Evolutionary conservation across 805 yeast genomes (phyloP).

Genomic region (Scheffersomyces stipitis): DNA sequence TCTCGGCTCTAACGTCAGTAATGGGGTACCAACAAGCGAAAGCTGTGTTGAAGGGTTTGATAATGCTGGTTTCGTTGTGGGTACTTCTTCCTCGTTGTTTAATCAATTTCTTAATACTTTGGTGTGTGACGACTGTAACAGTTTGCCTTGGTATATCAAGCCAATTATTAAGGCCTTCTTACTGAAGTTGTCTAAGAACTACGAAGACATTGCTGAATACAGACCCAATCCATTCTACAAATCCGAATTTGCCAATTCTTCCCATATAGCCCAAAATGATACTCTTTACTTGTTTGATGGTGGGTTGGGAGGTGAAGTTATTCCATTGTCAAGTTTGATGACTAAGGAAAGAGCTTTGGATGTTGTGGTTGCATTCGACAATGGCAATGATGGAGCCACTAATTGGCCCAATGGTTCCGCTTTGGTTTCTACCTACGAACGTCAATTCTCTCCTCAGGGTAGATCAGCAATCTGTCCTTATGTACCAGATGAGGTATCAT

Average conservation of each 20-base stretch:
- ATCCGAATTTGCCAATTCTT: constrained; percentile 28
- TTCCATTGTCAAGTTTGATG: constrained; percentile 34
- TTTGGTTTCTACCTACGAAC: constrained; percentile 30
- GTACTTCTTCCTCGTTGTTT: constrained; percentile 41
- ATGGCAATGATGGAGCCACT: constrained; percentile 23
- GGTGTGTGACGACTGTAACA: constrained; percentile 31
- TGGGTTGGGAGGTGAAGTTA: constrained; percentile 37
- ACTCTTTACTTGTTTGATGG: constrained; percentile 39
- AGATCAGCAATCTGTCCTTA: constrained; percentile 71
- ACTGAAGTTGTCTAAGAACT: constrained; percentile 19
- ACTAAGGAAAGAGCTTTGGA: constrained; percentile 36
- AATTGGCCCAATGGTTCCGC: constrained; percentile 38
- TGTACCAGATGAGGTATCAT: constrained; percentile 69
- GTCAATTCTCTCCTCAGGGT: constrained; percentile 44
- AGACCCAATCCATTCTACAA: constrained; percentile 38
- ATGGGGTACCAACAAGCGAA: constrained; percentile 28
- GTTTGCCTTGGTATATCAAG: constrained; percentile 24
- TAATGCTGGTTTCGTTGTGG: constrained; percentile 39
- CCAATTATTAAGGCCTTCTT: constrained; percentile 24
- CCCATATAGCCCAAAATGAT: constrained; percentile 22
- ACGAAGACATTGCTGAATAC: constrained; percentile 33
- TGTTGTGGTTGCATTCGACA: constrained; percentile 38
- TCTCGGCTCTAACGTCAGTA: constrained; percentile 32
- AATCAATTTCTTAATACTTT: constrained; percentile 35
- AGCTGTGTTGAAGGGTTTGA: constrained; percentile 36